Evolutionary conservation across 768 basidiomycete species (phyloP).

Genomic region (Termitomyces sp.): DNA sequence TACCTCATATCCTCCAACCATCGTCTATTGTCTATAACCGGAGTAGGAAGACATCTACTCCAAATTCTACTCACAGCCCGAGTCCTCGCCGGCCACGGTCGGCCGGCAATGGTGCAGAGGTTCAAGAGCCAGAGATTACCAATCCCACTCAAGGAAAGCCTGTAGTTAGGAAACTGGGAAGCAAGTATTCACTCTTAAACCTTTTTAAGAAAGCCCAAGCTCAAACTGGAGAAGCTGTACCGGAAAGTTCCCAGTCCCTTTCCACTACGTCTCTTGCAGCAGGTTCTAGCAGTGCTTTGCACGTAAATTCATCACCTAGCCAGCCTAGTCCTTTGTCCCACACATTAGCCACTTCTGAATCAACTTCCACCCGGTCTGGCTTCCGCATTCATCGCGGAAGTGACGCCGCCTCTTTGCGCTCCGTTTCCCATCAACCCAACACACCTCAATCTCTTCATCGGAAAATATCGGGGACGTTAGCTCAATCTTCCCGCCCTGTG

Average conservation of each 20-base stretch:
- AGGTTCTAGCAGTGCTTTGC: conserved; percentile 19
- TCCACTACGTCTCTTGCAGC: conserved; percentile 11
- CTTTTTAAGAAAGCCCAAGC: conserved; percentile 62
- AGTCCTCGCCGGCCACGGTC: conserved; percentile 59
- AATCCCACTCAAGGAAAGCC: conserved; percentile 27
- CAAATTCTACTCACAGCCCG: conserved; percentile 20
- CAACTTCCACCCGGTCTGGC: conserved; percentile 9
- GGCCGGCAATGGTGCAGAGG: conserved; percentile 62
- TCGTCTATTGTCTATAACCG: conserved; percentile 21
- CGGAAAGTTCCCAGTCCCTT: conserved; percentile 14
- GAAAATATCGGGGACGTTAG: conserved; percentile 19
- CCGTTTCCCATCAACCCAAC: conserved; percentile 7
- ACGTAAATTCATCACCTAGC: conserved; percentile 19
- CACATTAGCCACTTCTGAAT: conserved; percentile 15
- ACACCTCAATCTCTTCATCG: conserved; percentile 13
- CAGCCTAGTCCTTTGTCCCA: conserved; percentile 16
- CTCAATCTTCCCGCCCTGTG: conserved; percentile 26
- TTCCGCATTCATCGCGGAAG: conserved; percentile 26
- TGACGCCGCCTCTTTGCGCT: conserved; percentile 24
- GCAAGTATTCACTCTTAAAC: conserved; percentile 70
- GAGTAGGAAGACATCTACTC: conserved; percentile 29
- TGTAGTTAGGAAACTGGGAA: conserved; percentile 42
- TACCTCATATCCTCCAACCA: conserved; percentile 49
- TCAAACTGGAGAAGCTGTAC: conserved; percentile 26
- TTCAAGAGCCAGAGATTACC: conserved; percentile 17